Conservation (phyloP, 352 stramenopile species). For the Phytopythium helicoides region DNA sequence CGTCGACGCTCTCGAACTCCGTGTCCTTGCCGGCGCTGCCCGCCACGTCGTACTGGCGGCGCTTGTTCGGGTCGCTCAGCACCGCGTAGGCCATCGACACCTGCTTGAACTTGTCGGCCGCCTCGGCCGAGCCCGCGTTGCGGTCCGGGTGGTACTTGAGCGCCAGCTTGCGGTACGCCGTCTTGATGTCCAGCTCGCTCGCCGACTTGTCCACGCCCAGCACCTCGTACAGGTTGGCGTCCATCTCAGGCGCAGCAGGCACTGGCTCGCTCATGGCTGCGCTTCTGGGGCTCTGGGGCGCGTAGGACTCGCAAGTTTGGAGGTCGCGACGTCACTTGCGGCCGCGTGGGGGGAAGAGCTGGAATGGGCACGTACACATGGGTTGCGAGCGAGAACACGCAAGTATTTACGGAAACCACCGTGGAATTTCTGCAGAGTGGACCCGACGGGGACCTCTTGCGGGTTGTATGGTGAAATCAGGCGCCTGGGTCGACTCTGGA, state of each 20-base stretch:
- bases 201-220: conserved; percentile 88
- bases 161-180: conserved; percentile 85
- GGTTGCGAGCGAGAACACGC: too few species aligned
- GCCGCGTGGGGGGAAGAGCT: too few species aligned
- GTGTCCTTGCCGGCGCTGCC: conserved; percentile 69
- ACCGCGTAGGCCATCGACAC: conserved; percentile 85
- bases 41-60: conserved; percentile 80
- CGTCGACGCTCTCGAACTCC: conserved; percentile 82
- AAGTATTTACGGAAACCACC: too few species aligned
- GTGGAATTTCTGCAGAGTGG: too few species aligned
- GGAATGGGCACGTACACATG: too few species aligned
- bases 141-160: conserved; percentile 90
- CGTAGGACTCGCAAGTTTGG: too few species aligned
- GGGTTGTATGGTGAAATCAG: too few species aligned
- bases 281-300: too few species aligned
- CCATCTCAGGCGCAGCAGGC: conserved; percentile 50
- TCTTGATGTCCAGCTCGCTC: conserved; percentile 90
- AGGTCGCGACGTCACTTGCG: too few species aligned
- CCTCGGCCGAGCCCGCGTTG: conserved; percentile 75
- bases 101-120: conserved; percentile 83
- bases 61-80: conserved; percentile 86
- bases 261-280: conserved; percentile 47
- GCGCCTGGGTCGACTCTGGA: not conserved
- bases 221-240: conserved; percentile 81
- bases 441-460: too few species aligned